These are phyloP conservation scores for Quercus glauca DNA, from an alignment of 306 rosid species.

Conservation along the genomic window DNA sequence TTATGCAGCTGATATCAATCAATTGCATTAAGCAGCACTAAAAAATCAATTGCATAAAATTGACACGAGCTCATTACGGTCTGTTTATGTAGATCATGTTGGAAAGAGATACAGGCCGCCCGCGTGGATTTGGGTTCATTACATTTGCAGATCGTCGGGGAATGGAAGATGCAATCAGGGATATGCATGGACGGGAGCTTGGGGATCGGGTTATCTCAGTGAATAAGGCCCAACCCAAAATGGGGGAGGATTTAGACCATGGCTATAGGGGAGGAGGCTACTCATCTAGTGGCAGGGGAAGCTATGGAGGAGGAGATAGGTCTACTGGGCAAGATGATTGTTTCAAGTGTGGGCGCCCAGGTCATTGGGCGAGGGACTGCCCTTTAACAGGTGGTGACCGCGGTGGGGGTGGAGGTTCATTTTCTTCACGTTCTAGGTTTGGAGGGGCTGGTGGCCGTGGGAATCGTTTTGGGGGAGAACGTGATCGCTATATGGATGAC, in stretches of 20 bases:
- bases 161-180: conserved; percentile 98
- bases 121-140: conserved; percentile 96
- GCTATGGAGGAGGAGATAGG: conserved; percentile 70
- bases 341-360: conserved; percentile 94
- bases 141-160: conserved; percentile 89
- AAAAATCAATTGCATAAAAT: neutral
- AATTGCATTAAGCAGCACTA: neutral
- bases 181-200: conserved; percentile 87
- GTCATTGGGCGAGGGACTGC: conserved; percentile 98
- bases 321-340: conserved; percentile 83
- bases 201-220: conserved; percentile 86
- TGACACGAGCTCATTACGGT: conserved; percentile 26
- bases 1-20: conserved; percentile 12
- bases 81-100: conserved; percentile 76
- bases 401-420: conserved; percentile 67
- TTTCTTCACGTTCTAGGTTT: conserved; percentile 78
- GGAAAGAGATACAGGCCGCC: conserved; percentile 91
- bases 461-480: conserved; percentile 74
- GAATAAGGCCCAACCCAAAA: conserved; percentile 89
- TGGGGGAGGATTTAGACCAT: conserved; percentile 74
- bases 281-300: conserved; percentile 79
- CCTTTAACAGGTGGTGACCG: conserved; percentile 70
- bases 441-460: conserved; percentile 68
- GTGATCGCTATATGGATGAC: conserved; percentile 65
- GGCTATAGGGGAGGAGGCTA: conserved; percentile 77